Base-by-base conservation (phyloP, 108 stramenopile genomes). In the Discostella pseudostelligera region DNA sequence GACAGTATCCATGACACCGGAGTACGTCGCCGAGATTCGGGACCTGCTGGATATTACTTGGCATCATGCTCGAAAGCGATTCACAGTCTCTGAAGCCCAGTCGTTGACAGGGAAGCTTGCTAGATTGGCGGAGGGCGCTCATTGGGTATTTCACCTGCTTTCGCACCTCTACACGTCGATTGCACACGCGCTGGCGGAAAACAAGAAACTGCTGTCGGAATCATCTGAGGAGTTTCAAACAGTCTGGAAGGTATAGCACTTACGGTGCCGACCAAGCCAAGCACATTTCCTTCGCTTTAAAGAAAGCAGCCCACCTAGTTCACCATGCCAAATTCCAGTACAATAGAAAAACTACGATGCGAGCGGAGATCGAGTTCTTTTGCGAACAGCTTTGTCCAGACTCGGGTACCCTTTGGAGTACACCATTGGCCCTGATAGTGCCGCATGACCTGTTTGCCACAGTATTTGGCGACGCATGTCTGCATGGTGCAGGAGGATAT, bases 71-170 rank as follows among this genome's bases (percentile, higher is more conserved):
- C 50, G 50, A 6, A 7, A 26, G 0, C 25, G 50, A 11, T 71
- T 71, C 19, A 25, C 39, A 1, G 44, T 60, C 0, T 0, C 3
- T 0, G 55, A 63, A 9, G 14, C 62, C 1, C 22, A 57, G 36
- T 7, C 13, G 0, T 24, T 71, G 0, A 39, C 45, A 0, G 70
- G 70, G 1, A 71, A 72, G 28, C 36, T 72, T 2, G 71, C 45
- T 0, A 19, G 56, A 9, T 16, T 62, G 4, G 70, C 48, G 1
- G 61, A 71, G 20, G 70, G 59, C 8, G 47, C 50, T 13, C 4
- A 2, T 1, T 71, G 70, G 61, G 59, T 71, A 1, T 71, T 47
- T 28, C 59, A 71, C 53, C 39, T 71, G 1, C 21, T 70, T 0
- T 25, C 59, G 1, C 69, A 61, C 39, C 2, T 59, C 4, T 70